Evolutionary conservation across 139 green algal species (phyloP), one percentile per base, ranked within the genome.

Genomic region (Closterium sp.): DNA sequence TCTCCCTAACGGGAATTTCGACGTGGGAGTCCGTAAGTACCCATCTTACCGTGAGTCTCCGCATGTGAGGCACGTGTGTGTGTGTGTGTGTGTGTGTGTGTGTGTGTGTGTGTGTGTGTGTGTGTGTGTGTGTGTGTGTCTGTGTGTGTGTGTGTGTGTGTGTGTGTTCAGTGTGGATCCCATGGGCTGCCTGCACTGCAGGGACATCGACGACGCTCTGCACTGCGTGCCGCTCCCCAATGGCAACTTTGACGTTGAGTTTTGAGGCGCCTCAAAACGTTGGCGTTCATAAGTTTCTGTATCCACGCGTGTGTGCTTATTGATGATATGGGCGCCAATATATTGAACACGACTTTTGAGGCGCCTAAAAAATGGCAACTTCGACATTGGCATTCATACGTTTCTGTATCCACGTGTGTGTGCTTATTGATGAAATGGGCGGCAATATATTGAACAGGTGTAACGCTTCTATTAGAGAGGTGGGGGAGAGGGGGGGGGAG

Each of bases 171-270:
- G 84, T 32, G 94, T 96, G 8, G 94, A 96, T 33, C 94, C 94
- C 55, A 90, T 89, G 28, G 94, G 93, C 23, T 96, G 93, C 90
- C 83, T 89, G 28, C 92, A 91, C 23, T 96, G 93, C 90, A 43
- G 86, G 4, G 94, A 95, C 81, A 95, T 96, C 64, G 94, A 96
- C 89, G 95, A 96, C 55, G 94, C 95, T 84, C 87, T 98, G 87
- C 95, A 88, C 34, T 93, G 85, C 87, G 90, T 55, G 76, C 31
- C 31, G 16, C 93, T 97, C 34, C 94, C 93, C 87, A 96, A 96
- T 90, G 95, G 96, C 55, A 96, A 97, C 93, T 94, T 94, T 34
- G 93, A 96, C 93, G 91, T 90, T n/a, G n/a, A n/a, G n/a, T n/a
- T n/a, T n/a, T n/a, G n/a, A n/a, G n/a, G n/a, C n/a, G n/a, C n/a